These are phyloP conservation scores for Trifolium repens DNA, from an alignment of 306 rosid species.

Conservation along the genomic window DNA sequence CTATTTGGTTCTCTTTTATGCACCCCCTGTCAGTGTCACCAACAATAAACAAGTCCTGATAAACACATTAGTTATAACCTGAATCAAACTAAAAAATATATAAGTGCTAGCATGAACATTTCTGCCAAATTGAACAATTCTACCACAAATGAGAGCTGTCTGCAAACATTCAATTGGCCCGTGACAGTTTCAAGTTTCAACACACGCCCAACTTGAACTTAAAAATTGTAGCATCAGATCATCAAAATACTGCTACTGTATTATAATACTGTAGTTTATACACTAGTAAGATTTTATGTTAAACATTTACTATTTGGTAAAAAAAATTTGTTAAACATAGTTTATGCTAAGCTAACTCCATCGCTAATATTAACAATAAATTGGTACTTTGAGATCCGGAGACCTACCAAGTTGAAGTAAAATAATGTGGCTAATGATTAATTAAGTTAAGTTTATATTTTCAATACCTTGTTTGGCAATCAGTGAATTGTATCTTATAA, in stretches of 20 bases:
- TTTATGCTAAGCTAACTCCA: no score
- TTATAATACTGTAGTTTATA: no score
- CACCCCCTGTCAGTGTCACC: no score
- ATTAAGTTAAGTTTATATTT: slow-evolving; percentile 33
- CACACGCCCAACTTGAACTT: slow-evolving; percentile 19
- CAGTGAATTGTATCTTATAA: slow-evolving; percentile 29
- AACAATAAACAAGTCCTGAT: no score
- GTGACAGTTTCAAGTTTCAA: slow-evolving; percentile 51
- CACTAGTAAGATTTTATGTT: no score
- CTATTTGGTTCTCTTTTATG: no score
- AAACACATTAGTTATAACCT: no score
- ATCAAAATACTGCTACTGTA: no score
- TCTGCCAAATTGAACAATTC: slow-evolving; percentile 28
- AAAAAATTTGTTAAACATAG: not conserved
- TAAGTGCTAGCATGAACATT: not conserved
- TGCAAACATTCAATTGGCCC: slow-evolving; percentile 41
- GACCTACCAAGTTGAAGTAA: slow-evolving; percentile 49
- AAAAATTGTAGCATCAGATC: slow-evolving; percentile 25
- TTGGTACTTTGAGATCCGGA: slow-evolving; percentile 36
- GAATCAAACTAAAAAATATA: no score
- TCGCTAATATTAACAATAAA: no score
- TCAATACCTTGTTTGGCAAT: slow-evolving; percentile 44
- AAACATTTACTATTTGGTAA: no score
- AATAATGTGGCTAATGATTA: slow-evolving; percentile 24
- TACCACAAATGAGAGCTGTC: slow-evolving; percentile 37